Evolutionary conservation across 441 rosid genomes (phyloP), one percentile per base, ranked within the genome.

Genomic region (Pelargonium citronellum): DNA sequence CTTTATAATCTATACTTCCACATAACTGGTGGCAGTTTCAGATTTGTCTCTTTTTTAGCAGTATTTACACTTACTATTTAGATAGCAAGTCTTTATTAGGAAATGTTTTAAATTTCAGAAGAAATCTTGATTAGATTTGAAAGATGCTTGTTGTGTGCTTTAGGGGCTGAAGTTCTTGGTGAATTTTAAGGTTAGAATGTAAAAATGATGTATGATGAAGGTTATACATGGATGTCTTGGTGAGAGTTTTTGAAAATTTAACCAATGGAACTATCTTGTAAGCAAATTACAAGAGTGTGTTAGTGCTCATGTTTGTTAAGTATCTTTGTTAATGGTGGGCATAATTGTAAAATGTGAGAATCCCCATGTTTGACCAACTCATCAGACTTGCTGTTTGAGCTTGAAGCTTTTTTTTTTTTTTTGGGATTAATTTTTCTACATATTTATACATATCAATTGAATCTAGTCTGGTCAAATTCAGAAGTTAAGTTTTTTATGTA

Each of bases 241-340:
- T 11, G 7, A 55, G 61, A 55, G 61, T 55, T 16, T 4, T 55
- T 0, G 7, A n/a, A 55, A 7, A 17, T 16, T 16, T 55, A 5
- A 55, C 24, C 17, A 55, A 55, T 15, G 6, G 61, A 55, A 15
- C 61, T 2, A n/a, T 53, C 20, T 13, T 7, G 2, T 16, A 53
- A 16, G 60, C 22, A 53, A 53, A 15, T 53, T 53, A 53, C 58
- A 53, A 53, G 58, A 46, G 53, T 47, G 53, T 47, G 53, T n/a
- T n/a, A n/a, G 19, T 53, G 19, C 15, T 51, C 16, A 5, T 53
- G 9, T 53, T 53, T 15, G 6, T 4, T 53, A 15, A 53, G 2
- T 15, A 53, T 53, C 22, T 53, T 13, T 53, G 13, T 15, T 53
- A 3, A 16, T 53, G 16, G 16, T 53, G 15, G 60, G 4, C 5